Evolutionary conservation across 2,329 filamentous ascomycete species (phyloP).

Genomic region (Metarhizium guizhouense): DNA sequence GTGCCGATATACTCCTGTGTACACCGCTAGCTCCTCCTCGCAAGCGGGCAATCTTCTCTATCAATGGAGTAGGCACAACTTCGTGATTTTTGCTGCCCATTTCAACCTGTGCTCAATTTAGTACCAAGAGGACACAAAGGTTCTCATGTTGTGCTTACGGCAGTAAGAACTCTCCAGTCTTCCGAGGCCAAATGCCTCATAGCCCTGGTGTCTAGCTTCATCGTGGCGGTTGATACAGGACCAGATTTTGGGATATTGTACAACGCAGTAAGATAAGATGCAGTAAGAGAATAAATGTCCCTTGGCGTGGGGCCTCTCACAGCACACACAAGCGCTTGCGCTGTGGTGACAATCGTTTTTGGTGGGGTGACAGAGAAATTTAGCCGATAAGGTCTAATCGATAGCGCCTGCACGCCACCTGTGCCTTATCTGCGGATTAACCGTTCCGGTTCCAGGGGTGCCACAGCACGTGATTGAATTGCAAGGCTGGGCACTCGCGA

Average conservation of each 20-base stretch:
- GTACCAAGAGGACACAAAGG: neutral
- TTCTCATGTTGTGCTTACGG: slow-evolving; percentile 48
- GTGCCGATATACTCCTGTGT: slow-evolving; percentile 76
- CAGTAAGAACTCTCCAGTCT: slow-evolving; percentile 92
- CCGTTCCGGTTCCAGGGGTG: slow-evolving; percentile 4
- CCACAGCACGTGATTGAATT: slow-evolving; percentile 22
- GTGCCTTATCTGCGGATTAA: slow-evolving; percentile 8
- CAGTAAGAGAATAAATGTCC: neutral
- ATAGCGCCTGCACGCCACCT: slow-evolving; percentile 9
- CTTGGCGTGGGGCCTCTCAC: neutral
- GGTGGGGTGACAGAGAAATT: slow-evolving; percentile 16
- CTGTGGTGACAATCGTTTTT: slow-evolving; percentile 11
- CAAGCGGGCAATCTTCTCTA: slow-evolving; percentile 73
- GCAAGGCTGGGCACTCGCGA: slow-evolving; percentile 14
- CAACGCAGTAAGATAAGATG: neutral
- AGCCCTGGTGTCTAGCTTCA: slow-evolving; percentile 93
- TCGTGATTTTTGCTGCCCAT: slow-evolving; percentile 95
- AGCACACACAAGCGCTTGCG: neutral
- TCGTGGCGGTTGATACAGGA: slow-evolving; percentile 29
- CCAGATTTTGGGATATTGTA: neutral
- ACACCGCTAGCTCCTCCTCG: slow-evolving; percentile 71
- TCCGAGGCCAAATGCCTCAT: slow-evolving; percentile 87
- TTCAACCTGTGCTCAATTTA: slow-evolving; percentile 59
- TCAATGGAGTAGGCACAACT: slow-evolving; percentile 83
- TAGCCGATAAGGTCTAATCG: slow-evolving; percentile 23